Conservation (phyloP, 148 eudicot genomes). For the Simmondsia chinensis region DNA sequence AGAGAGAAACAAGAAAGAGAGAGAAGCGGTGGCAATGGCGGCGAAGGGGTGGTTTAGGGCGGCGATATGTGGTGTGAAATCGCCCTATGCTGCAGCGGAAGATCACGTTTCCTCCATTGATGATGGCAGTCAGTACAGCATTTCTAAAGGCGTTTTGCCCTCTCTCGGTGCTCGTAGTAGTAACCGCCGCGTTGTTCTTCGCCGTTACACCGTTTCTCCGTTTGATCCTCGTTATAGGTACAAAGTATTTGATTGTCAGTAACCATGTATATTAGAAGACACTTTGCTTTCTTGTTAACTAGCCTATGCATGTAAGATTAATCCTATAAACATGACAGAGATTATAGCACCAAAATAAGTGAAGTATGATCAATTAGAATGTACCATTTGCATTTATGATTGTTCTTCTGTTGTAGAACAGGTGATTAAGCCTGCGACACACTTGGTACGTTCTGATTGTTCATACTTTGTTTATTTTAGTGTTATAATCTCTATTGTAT, state of each 20-base stretch:
- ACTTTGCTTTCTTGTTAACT: background rate
- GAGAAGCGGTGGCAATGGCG: background rate
- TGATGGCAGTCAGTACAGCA: constrained; percentile 31
- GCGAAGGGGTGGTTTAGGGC: background rate
- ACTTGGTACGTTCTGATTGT: too few relatives aligned
- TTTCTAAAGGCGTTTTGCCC: constrained; percentile 47
- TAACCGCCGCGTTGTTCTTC: constrained; percentile 26
- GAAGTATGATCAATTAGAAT: too few relatives aligned
- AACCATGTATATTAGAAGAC: too few relatives aligned
- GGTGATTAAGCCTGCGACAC: too few relatives aligned
- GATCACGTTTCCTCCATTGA: constrained; percentile 5
- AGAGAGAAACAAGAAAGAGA: background rate
- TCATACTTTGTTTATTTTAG: too few relatives aligned
- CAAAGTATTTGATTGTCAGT: too few relatives aligned
- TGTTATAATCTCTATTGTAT: too few relatives aligned
- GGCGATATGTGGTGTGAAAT: background rate
- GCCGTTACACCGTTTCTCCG: constrained; percentile 36
- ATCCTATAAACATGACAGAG: too few relatives aligned
- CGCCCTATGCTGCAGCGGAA: background rate
- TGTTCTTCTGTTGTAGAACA: too few relatives aligned
- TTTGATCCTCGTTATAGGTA: constrained; percentile 48
- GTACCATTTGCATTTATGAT: too few relatives aligned
- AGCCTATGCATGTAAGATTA: too few relatives aligned
- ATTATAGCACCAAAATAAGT: too few relatives aligned
- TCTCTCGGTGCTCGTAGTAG: constrained; percentile 59